Evolutionary conservation across 2,329 filamentous ascomycete species (phyloP).

Genomic region (Venturia aucupariae): DNA sequence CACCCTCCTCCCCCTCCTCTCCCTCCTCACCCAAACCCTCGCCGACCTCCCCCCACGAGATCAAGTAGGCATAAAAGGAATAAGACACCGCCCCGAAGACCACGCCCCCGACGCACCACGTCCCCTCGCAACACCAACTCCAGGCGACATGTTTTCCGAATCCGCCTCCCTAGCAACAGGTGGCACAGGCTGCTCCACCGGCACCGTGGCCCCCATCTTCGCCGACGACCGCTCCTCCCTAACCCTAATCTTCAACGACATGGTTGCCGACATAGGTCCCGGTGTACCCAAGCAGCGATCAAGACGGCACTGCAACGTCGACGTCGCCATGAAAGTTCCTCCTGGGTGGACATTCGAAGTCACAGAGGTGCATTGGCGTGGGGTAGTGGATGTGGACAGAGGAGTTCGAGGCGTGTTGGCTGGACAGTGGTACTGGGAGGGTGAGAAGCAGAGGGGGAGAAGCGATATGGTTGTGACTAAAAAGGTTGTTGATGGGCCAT

Average conservation of each 20-base stretch:
- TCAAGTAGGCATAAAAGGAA: background rate
- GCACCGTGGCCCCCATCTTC: constrained; percentile 1
- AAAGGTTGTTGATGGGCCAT: background rate
- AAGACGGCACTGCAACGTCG: background rate
- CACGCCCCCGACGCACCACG: background rate
- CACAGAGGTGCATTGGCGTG: constrained; percentile 7
- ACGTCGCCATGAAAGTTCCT: background rate
- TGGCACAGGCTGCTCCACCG: background rate
- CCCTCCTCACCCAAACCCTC: background rate
- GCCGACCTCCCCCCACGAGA: background rate
- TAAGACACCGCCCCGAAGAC: background rate
- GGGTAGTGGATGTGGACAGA: constrained; percentile 1
- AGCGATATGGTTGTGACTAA: background rate
- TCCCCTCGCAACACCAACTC: background rate
- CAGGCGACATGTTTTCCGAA: background rate
- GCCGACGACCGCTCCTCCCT: background rate
- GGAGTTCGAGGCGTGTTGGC: constrained; percentile 3
- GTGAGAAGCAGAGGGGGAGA: background rate
- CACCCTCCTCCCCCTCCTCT: background rate
- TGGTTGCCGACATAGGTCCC: background rate
- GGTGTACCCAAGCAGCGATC: background rate
- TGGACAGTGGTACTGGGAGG: constrained; percentile 2
- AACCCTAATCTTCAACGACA: constrained; percentile 11
- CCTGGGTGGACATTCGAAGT: constrained; percentile 7
- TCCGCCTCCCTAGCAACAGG: background rate